These are phyloP conservation scores for Paraconiothyrium sp. DNA, from an alignment of 2,329 filamentous ascomycete genomes.

Conservation along the genomic window DNA sequence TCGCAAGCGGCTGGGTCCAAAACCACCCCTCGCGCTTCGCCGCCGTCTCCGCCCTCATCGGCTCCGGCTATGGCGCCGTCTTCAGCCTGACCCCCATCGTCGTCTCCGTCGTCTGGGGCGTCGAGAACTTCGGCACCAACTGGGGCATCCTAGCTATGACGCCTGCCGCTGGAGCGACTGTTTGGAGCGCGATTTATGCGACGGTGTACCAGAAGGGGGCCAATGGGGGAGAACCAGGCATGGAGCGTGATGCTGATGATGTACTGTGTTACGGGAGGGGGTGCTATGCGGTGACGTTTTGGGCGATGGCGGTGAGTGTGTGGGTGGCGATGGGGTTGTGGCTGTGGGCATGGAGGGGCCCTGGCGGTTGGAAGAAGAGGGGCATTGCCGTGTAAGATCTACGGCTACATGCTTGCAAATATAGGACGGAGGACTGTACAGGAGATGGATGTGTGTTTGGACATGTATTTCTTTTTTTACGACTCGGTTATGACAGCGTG, in stretches of 20 bases:
- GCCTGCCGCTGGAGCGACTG: slow-evolving; percentile 84
- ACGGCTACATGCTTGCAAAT: background rate
- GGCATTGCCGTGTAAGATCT: slow-evolving; percentile 71
- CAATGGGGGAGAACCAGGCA: slow-evolving; percentile 45
- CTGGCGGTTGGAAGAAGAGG: slow-evolving; percentile 76
- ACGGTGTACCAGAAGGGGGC: slow-evolving; percentile 78
- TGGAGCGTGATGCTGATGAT: slow-evolving; percentile 49
- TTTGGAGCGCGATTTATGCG: slow-evolving; percentile 93
- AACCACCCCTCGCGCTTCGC: slow-evolving; percentile 82
- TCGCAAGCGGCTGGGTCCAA: slow-evolving; percentile 80
- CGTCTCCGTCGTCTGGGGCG: slow-evolving; percentile 96
- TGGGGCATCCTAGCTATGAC: slow-evolving; percentile 96
- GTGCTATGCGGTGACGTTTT: slow-evolving; percentile 85
- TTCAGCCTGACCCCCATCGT: slow-evolving; percentile 92
- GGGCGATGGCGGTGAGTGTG: slow-evolving; percentile 84
- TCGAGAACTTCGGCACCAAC: slow-evolving; percentile 98
- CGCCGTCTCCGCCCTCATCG: slow-evolving; percentile 83
- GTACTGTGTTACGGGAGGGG: slow-evolving; percentile 80
- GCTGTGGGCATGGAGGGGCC: slow-evolving; percentile 82
- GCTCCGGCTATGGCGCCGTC: slow-evolving; percentile 90
- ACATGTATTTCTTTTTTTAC: background rate
- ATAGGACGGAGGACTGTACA: slow-evolving; percentile 6
- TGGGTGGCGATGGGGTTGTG: slow-evolving; percentile 79
- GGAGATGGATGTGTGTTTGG: slow-evolving; percentile 10
- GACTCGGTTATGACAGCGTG: slow-evolving; percentile 16